Evolutionary conservation across 345 rosid genomes (phyloP).

Genomic region (Geranium rotundifolium): DNA sequence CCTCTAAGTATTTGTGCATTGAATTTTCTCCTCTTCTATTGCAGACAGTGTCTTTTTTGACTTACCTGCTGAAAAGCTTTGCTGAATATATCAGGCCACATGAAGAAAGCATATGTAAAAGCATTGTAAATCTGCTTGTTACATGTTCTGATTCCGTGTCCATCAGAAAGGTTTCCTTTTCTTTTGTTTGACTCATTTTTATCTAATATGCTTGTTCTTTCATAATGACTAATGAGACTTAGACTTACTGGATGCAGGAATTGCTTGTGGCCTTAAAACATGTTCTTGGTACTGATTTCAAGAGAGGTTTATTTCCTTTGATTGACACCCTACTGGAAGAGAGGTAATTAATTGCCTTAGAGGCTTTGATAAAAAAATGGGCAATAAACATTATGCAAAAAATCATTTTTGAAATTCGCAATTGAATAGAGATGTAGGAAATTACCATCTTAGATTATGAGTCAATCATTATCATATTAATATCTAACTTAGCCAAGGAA

Average conservation of each 20-base stretch:
- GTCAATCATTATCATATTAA: background rate
- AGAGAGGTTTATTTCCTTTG: slow-evolving; percentile 95
- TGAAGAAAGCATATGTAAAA: slow-evolving; percentile 92
- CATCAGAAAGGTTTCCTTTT: slow-evolving; percentile 60
- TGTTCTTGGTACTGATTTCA: slow-evolving; percentile 95
- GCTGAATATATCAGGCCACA: slow-evolving; percentile 93
- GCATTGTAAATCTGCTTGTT: slow-evolving; percentile 95
- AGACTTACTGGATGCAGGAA: slow-evolving; percentile 51
- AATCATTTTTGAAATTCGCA: background rate
- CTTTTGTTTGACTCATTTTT: slow-evolving; percentile 4
- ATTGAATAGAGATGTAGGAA: background rate
- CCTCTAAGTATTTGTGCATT: background rate
- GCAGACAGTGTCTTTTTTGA: slow-evolving; percentile 98
- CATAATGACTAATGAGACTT: slow-evolving; percentile 4
- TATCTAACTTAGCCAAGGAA: background rate
- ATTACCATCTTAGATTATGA: background rate
- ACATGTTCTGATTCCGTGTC: slow-evolving; percentile 97
- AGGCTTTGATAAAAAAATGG: background rate
- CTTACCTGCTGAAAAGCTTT: slow-evolving; percentile 87
- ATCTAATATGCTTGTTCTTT: slow-evolving; percentile 2
- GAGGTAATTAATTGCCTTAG: slow-evolving; percentile 34
- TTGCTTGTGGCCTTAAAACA: slow-evolving; percentile 90
- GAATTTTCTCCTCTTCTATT: slow-evolving; percentile 14
- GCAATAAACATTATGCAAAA: background rate
- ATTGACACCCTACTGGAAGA: slow-evolving; percentile 91